Evolutionary conservation across 2,329 filamentous ascomycete genomes (phyloP), one percentile per base, ranked within the genome.

Genomic region (Aspergillus transmontanensis): DNA sequence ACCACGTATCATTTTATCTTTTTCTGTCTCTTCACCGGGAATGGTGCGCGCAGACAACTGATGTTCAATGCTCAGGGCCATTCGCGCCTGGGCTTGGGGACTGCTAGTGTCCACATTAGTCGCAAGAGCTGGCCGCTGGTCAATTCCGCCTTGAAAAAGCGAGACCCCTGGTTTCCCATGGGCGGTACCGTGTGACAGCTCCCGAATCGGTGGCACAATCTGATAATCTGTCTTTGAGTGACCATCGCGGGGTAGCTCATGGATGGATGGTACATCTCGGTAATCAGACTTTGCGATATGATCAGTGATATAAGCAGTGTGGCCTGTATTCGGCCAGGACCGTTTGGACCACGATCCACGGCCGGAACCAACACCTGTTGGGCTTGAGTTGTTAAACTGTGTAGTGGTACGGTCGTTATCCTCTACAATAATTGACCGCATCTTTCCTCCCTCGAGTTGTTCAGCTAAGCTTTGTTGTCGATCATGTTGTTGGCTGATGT

Each of bases 1-100:
- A 14, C 92, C 92, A 36, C 84, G 84, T 19, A 96, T 81, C 94
- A 98, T 98, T 75, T 95, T 93, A 64, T 96, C 91, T 78, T 95
- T 95, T 74, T 97, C 92, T 1, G 89, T 90, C 46, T 82, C 80
- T 39, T 81, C 79, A 36, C 64, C 84, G 80, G 71, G 73, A 71
- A 69, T 79, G 69, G 68, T 71, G 59, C 77, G 76, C 43, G 76
- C 71, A 14, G 77, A 76, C 16, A 80, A 57, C 60, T 80, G 78
- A 54, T 78, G 76, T 50, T 80, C 78, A 60, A 80, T 79, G 58
- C 71, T 79, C 16, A 80, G 70, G n/a, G 78, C 78, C 71, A 80
- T 76, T 43, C 79, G 74, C 28, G 80, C 80, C 55, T 80, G 78
- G 11, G 78, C 77, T 58, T 80, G 79, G 16, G 78, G 78, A 56